Conservation (phyloP, 2,329 filamentous ascomycete genomes). For the Penicillium sp. region DNA sequence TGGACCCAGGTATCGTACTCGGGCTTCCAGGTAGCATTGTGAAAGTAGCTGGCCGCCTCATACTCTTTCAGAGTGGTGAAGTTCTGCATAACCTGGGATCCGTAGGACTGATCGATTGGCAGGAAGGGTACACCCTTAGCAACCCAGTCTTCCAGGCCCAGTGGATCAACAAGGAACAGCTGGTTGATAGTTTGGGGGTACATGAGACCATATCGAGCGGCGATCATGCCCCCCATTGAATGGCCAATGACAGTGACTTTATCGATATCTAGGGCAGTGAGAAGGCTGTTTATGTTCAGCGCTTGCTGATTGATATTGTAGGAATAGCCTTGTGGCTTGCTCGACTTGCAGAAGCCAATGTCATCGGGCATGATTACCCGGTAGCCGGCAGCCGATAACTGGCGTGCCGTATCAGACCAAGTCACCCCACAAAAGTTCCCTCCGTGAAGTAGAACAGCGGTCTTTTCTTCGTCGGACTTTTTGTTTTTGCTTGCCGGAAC, state of each 20-base stretch:
- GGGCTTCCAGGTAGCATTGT: conserved; percentile 14
- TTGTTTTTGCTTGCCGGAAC: not conserved
- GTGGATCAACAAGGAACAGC: conserved; percentile 17
- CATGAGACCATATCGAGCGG: conserved; percentile 20
- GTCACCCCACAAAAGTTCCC: conserved; percentile 20
- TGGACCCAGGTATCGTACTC: conserved; percentile 17
- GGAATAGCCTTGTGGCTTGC: conserved; percentile 19
- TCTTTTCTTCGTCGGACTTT: not conserved
- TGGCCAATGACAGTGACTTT: conserved; percentile 16
- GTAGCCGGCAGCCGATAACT: conserved; percentile 15
- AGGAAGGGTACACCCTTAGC: conserved; percentile 16
- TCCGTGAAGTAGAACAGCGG: conserved; percentile 14
- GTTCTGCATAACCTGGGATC: conserved; percentile 12
- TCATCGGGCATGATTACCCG: conserved; percentile 20
- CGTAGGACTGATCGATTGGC: conserved; percentile 10
- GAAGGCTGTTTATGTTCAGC: conserved; percentile 17
- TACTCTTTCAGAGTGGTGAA: conserved; percentile 17
- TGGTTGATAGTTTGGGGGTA: conserved; percentile 13
- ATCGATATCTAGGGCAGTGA: conserved; percentile 13
- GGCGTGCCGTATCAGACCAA: conserved; percentile 18
- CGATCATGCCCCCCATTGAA: conserved; percentile 22
- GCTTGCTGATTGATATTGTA: conserved; percentile 19
- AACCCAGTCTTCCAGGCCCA: conserved; percentile 20
- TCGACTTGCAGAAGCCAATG: conserved; percentile 23
- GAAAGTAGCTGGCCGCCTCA: conserved; percentile 18